Evolutionary conservation across 441 rosid species (phyloP).

Genomic region (Erodium moschatum): DNA sequence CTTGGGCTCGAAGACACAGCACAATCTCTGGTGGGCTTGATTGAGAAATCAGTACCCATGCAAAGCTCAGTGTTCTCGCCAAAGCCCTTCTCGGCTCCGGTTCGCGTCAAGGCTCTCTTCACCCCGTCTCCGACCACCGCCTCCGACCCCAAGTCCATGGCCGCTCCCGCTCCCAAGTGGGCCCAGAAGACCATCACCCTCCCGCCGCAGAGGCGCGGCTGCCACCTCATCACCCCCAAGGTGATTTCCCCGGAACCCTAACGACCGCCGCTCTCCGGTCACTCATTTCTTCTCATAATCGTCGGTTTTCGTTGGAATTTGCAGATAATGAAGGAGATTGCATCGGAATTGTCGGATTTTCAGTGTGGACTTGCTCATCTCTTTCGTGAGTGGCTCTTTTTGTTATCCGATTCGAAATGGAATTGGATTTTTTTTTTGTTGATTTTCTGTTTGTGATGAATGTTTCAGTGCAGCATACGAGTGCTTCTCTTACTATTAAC

Average conservation of each 20-base stretch:
- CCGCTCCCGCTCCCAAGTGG: constrained; percentile 61
- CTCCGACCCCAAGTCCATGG: constrained; percentile 27
- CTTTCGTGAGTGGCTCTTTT: constrained; percentile 40
- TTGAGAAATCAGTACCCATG: no score
- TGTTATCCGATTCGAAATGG: no score
- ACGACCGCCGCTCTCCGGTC: not conserved
- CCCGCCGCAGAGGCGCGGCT: constrained; percentile 72
- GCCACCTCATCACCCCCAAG: constrained; percentile 84
- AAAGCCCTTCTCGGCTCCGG: no score
- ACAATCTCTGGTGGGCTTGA: no score
- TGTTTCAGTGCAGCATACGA: constrained; percentile 72
- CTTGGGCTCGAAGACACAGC: no score
- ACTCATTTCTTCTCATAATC: not conserved
- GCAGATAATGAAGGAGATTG: constrained; percentile 75
- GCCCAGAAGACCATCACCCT: constrained; percentile 82
- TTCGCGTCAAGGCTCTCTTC: no score
- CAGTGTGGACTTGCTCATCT: constrained; percentile 87
- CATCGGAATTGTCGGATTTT: constrained; percentile 57
- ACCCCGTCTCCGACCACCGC: no score
- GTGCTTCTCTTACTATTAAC: constrained; percentile 88
- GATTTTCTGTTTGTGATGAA: not conserved
- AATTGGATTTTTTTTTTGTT: no score
- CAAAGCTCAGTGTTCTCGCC: no score
- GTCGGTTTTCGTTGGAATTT: constrained; percentile 11
- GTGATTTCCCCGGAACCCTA: constrained; percentile 20